Evolutionary conservation across 202 grass and related monocot genomes (phyloP).

Genomic region (Musa balbisiana): DNA sequence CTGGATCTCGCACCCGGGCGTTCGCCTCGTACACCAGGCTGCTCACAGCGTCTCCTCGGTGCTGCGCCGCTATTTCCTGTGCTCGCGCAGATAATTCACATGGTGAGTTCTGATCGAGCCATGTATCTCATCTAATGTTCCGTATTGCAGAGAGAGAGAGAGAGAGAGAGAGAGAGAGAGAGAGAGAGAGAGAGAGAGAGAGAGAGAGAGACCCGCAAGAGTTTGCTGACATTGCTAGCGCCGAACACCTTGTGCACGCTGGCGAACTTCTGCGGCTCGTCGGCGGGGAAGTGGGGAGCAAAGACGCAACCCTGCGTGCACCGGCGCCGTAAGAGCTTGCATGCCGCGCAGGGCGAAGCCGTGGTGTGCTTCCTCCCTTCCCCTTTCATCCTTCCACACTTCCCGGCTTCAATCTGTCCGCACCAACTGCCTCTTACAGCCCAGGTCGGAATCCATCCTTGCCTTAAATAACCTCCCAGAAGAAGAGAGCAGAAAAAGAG

Average conservation of each 20-base stretch:
- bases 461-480: neutral
- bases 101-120: neutral
- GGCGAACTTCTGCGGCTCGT: conserved; percentile 80
- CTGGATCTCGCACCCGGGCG: conserved; percentile 73
- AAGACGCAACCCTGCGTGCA: conserved; percentile 74
- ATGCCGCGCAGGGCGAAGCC: conserved; percentile 65
- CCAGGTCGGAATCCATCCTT: neutral
- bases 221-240: conserved; percentile 98
- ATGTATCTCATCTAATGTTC: too few species aligned
- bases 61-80: conserved; percentile 74
- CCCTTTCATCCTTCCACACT: too few species aligned
- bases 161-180: neutral
- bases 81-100: neutral
- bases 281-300: conserved; percentile 68
- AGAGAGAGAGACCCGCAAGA: conserved; percentile 53
- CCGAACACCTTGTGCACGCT: conserved; percentile 93
- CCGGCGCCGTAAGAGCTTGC: conserved; percentile 79
- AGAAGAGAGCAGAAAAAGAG: too few species aligned
- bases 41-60: conserved; percentile 93
- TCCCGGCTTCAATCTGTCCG: neutral
- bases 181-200: neutral
- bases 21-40: conserved; percentile 97
- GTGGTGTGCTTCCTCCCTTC: conserved; percentile 21
- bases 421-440: neutral
- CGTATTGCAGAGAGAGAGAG: too few species aligned